Base-by-base conservation (phyloP, 176 grass and related monocot genomes). In the Paspalum notatum region DNA sequence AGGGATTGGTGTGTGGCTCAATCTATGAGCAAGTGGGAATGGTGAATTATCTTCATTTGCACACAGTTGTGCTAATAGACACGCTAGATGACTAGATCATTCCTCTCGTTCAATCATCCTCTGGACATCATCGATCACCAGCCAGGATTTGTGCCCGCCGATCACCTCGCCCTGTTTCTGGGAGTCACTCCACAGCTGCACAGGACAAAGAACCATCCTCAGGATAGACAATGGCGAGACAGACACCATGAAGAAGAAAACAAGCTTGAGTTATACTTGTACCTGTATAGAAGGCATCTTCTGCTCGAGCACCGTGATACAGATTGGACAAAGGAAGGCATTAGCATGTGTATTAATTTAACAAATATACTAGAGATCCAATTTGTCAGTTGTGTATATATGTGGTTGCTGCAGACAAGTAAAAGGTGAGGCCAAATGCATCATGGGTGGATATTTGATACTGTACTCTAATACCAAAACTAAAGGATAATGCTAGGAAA, bases 271-370 rank as follows among this genome's bases (percentile, higher is more conserved):
- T n/a, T n/a, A n/a, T n/a, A n/a, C 44, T 49, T 81, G 76, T 93
- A 95, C 96, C 93, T 95, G 96, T 91, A 99, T 87, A 66, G 90
- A 85, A 47, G 96, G 96, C 92, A 99, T 99, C 84, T 93, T 99
- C 96, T 99, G 90, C 63, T 90, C 25, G 20, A 79, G 82, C 70
- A 49, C 75, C 77, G 14, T 39, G 26, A 62, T 82, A 49, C 9
- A 83, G 72, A 82, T 77, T 86, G 44, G 73, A 85, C 68, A 83
- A 82, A 82, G 80, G 25, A 76, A 85, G 64, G 81, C 38, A 77
- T 83, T 71, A 88, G 74, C 12, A 66, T 16, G 50, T 25, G 4
- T 44, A 42, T 65, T 85, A 53, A 46, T 82, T 66, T 81, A 89
- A 43, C 24, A 60, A 57, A 84, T 53, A 80, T 82, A 57, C 0